Percentiles rank a stretch among this genome's conserved stretches.
These are phyloP conservation scores for Saturnispora silvae DNA, from an alignment of 805 yeast species.

Conservation along the genomic window DNA sequence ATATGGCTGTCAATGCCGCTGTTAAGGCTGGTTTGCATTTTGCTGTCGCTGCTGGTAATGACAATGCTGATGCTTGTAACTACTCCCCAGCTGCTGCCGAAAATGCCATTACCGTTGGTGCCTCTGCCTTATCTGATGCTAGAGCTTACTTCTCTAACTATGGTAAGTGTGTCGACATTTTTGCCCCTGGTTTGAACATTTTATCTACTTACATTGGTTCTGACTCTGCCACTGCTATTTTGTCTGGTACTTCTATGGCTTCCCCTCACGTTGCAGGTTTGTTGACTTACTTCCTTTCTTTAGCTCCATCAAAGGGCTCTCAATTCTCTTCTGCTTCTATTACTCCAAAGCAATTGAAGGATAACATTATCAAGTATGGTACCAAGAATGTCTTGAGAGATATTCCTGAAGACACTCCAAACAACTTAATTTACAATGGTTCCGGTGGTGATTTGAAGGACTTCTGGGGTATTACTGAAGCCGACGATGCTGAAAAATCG, in stretches of 20 bases:
- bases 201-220: constrained; percentile 79
- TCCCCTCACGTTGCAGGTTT: constrained; percentile 94
- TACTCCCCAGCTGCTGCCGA: constrained; percentile 85
- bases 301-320: constrained; percentile 67
- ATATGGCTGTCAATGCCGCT: constrained; percentile 82
- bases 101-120: constrained; percentile 87
- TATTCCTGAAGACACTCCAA: constrained; percentile 66
- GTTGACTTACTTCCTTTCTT: constrained; percentile 76
- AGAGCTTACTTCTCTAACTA: constrained; percentile 94
- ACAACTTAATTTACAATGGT: constrained; percentile 70
- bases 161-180: constrained; percentile 92
- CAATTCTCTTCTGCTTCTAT: constrained; percentile 49
- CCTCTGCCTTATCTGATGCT: constrained; percentile 75
- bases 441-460: constrained; percentile 61
- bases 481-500: constrained; percentile 16
- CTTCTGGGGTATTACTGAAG: constrained; percentile 38
- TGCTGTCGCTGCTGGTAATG: constrained; percentile 96
- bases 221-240: constrained; percentile 61
- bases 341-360: constrained; percentile 67
- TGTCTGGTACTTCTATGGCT: constrained; percentile 97
- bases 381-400: constrained; percentile 50
- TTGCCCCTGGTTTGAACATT: constrained; percentile 91
- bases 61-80: constrained; percentile 85
- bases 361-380: constrained; percentile 60
- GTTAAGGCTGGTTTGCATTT: constrained; percentile 81